Evolutionary conservation across 169 alveolate genomes (phyloP).

Genomic region (Plasmodium chabaudi): DNA sequence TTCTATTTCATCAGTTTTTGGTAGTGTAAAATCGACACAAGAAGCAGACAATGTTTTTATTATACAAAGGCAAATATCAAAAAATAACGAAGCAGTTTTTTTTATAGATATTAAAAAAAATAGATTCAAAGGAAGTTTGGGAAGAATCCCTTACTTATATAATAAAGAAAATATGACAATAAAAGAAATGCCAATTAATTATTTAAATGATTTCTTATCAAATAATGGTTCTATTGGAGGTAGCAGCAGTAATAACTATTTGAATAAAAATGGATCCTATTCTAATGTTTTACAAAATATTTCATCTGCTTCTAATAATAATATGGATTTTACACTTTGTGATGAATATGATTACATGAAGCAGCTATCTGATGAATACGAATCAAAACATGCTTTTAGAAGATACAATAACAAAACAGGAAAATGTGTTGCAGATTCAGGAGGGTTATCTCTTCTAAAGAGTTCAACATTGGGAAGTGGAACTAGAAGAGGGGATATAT

Average conservation of each 20-base stretch:
- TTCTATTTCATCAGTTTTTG: slow-evolving; percentile 93
- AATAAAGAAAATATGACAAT: slow-evolving; percentile 78
- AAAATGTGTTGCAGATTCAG: not conserved
- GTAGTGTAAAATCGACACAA: slow-evolving; percentile 96
- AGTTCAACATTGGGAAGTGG: not conserved
- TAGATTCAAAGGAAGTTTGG: slow-evolving; percentile 95
- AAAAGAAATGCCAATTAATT: slow-evolving; percentile 54
- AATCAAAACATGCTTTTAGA: slow-evolving; percentile 48
- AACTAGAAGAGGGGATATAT: not conserved
- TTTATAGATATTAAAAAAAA: slow-evolving; percentile 93
- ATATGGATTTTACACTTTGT: slow-evolving; percentile 31
- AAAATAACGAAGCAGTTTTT: slow-evolving; percentile 48
- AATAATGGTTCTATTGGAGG: slow-evolving; percentile 6
- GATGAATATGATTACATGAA: slow-evolving; percentile 74
- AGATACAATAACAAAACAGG: not conserved
- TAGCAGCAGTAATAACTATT: not conserved
- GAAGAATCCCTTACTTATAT: slow-evolving; percentile 84
- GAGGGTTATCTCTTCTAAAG: not conserved
- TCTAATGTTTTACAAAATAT: no score
- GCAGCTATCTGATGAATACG: slow-evolving; percentile 65
- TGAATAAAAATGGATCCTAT: not conserved
- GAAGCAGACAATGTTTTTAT: slow-evolving; percentile 97
- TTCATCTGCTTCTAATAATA: not conserved
- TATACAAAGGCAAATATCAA: slow-evolving; percentile 89
- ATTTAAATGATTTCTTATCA: slow-evolving; percentile 28